phyloP scores from a whole-genome alignment of 2,329 filamentous ascomycete species.

The Lachnellula occidentalis region DNA sequence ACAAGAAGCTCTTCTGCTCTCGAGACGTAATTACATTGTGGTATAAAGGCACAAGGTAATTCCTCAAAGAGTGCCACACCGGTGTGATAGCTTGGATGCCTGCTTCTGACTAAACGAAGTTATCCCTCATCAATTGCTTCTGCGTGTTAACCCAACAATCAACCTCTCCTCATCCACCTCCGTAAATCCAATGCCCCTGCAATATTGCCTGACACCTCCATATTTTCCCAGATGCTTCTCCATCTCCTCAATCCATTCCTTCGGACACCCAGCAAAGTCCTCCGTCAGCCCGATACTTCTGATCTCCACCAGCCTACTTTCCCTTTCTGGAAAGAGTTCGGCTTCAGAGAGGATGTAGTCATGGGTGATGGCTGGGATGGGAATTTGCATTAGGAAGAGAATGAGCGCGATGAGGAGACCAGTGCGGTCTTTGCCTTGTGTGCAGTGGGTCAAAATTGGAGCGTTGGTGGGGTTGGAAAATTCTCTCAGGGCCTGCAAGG shows the following conservation, averaged over 20 bases:
- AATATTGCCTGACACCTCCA: conserved; percentile 61
- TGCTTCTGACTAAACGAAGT: not conserved
- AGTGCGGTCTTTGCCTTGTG: conserved; percentile 82
- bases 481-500: conserved; percentile 22
- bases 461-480: conserved; percentile 44
- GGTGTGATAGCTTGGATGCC: not conserved
- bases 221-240: conserved; percentile 55
- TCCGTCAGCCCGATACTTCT: conserved; percentile 63
- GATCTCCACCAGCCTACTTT: conserved; percentile 63
- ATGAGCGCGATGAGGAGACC: conserved; percentile 66
- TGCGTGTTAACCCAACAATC: conserved; percentile 4
- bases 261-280: conserved; percentile 64
- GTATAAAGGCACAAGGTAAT: too few relatives aligned
- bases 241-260: conserved; percentile 57
- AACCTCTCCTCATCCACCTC: conserved; percentile 25
- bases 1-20: too few relatives aligned
- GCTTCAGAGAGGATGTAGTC: conserved; percentile 68
- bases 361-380: conserved; percentile 53
- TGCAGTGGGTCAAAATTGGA: conserved; percentile 74
- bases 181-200: conserved; percentile 56
- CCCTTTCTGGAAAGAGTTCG: conserved; percentile 56
- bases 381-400: conserved; percentile 57
- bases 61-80: too few relatives aligned
- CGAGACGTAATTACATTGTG: too few relatives aligned
- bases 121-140: not conserved